These are phyloP conservation scores for Phylloporus scabripes DNA, from an alignment of 768 basidiomycete species.

Conservation along the genomic window DNA sequence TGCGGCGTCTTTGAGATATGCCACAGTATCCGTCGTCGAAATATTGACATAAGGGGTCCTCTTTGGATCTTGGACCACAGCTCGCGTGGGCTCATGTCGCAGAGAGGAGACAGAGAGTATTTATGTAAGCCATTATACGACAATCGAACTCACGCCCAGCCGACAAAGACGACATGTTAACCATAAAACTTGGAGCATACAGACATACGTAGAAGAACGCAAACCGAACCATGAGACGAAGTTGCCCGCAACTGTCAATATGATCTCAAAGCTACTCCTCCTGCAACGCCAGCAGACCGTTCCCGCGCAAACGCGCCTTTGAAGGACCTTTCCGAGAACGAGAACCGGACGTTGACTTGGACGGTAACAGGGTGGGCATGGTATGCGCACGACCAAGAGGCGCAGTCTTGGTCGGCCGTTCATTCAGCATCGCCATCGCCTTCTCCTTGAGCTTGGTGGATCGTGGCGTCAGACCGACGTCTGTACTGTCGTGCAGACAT, in stretches of 20 bases:
- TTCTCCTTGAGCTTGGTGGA: neutral
- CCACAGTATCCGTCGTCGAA: no score
- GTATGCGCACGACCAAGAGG: constrained; percentile 14
- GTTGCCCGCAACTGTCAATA: neutral
- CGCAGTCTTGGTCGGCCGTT: neutral
- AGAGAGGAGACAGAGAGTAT: no score
- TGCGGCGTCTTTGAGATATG: no score
- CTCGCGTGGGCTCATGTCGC: no score
- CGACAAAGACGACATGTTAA: neutral
- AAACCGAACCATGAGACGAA: neutral
- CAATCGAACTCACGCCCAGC: no score
- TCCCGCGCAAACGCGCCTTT: neutral
- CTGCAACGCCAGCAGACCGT: constrained; percentile 1
- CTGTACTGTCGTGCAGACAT: neutral
- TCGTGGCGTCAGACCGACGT: neutral
- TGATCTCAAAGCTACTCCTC: neutral
- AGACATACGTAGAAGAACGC: neutral
- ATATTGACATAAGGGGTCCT: no score
- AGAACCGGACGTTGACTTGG: neutral
- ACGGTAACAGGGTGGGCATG: constrained; percentile 9
- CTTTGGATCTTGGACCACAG: no score
- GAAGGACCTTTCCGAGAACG: neutral
- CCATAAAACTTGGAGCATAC: neutral
- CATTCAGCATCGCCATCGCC: constrained; percentile 1
- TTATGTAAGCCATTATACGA: no score